A percentile compares a stretch with the other conserved stretches of the same genome.
phyloP scores from a whole-genome alignment of 2,329 filamentous ascomycete species.

The Elsinoe ampelina region DNA sequence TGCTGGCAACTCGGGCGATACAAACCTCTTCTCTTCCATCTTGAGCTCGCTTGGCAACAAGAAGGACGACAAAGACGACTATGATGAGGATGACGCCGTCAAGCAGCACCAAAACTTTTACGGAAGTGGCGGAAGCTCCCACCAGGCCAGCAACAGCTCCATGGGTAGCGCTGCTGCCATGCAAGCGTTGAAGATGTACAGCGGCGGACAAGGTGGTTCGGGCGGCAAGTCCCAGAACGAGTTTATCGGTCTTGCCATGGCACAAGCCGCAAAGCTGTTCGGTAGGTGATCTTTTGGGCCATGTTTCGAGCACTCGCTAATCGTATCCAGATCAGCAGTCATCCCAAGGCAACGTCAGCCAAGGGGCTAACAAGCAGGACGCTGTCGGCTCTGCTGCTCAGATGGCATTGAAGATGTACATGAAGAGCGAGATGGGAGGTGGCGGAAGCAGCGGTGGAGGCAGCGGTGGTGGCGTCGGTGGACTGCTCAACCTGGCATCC shows the following conservation, averaged over 20 bases:
- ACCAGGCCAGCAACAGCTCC: conserved; percentile 35
- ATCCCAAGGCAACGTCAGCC: conserved; percentile 40
- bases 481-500: conserved; percentile 49
- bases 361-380: conserved; percentile 65
- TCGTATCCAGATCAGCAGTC: conserved; percentile 42
- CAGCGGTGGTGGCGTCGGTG: conserved; percentile 37
- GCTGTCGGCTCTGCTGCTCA: conserved; percentile 71
- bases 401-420: conserved; percentile 83
- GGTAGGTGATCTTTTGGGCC: conserved; percentile 22
- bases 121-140: conserved; percentile 41
- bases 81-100: conserved; percentile 59
- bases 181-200: conserved; percentile 73
- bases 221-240: conserved; percentile 55
- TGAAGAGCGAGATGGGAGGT: conserved; percentile 59
- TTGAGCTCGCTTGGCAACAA: conserved; percentile 47
- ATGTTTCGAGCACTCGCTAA: background rate
- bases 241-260: conserved; percentile 80
- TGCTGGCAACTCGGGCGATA: conserved; percentile 42
- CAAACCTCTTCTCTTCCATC: conserved; percentile 46
- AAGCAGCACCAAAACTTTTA: conserved; percentile 70
- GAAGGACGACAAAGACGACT: conserved; percentile 42
- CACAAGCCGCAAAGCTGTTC: conserved; percentile 71
- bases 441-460: conserved; percentile 38
- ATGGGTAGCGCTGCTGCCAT: conserved; percentile 65
- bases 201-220: conserved; percentile 27